Evolutionary conservation across 345 rosid genomes (phyloP).

Genomic region (Lenwebbia sp.): DNA sequence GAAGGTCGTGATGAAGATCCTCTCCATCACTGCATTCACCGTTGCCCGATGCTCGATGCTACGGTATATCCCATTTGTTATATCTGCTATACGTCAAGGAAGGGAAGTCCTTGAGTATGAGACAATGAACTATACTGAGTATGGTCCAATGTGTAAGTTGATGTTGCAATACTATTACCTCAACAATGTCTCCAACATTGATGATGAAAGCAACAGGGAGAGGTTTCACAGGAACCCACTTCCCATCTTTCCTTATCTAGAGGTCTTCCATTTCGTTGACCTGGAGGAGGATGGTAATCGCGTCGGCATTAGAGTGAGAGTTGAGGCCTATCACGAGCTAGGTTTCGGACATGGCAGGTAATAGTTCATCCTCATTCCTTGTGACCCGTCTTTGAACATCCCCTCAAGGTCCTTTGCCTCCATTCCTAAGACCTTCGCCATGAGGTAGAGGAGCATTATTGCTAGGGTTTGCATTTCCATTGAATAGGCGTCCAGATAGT

Average conservation of each 20-base stretch:
- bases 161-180: neutral
- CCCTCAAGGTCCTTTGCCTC: constrained; percentile 28
- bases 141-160: neutral
- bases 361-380: constrained; percentile 23
- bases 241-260: constrained; percentile 7
- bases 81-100: neutral
- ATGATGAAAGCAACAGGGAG: constrained; percentile 8
- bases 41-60: constrained; percentile 12
- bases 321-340: constrained; percentile 18
- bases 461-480: constrained; percentile 21
- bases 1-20: neutral
- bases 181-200: constrained; percentile 8
- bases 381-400: constrained; percentile 12
- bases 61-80: constrained; percentile 7
- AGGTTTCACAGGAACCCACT: constrained; percentile 2
- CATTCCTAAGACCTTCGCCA: constrained; percentile 31
- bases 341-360: constrained; percentile 31
- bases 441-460: constrained; percentile 15
- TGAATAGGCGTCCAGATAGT: constrained; percentile 32
- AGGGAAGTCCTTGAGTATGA: neutral
- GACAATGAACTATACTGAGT: neutral
- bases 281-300: constrained; percentile 7
- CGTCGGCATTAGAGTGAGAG: constrained; percentile 13
- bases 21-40: constrained; percentile 2
- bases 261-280: constrained; percentile 11